phyloP scores from a whole-genome alignment of 805 yeast species.

The Candida xiaguanensis region DNA sequence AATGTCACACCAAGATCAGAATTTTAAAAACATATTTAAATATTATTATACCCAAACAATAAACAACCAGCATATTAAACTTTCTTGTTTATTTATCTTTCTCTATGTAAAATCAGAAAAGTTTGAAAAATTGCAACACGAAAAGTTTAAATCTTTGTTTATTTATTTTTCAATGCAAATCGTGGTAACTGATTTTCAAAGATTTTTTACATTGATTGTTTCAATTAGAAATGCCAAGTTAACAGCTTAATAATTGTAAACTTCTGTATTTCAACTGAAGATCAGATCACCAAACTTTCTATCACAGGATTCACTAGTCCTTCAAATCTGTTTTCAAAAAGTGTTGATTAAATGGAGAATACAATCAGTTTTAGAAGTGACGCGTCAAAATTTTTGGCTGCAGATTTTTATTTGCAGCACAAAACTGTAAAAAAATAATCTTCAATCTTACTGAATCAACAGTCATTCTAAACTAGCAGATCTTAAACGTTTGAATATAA shows the following conservation, averaged over 20 bases:
- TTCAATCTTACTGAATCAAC: too few relatives aligned
- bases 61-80: background rate
- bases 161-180: background rate
- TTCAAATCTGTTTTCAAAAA: too few relatives aligned
- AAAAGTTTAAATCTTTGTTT: background rate
- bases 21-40: constrained; percentile 11
- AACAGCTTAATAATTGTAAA: too few relatives aligned
- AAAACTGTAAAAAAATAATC: too few relatives aligned
- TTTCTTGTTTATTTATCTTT: too few relatives aligned
- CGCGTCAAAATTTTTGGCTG: constrained; percentile 3
- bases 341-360: too few relatives aligned
- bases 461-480: too few relatives aligned
- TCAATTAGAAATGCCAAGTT: background rate
- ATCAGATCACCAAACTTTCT: too few relatives aligned
- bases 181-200: background rate
- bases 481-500: too few relatives aligned
- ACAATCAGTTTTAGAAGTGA: background rate
- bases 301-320: too few relatives aligned
- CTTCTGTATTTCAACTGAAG: too few relatives aligned
- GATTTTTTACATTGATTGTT: background rate
- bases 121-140: background rate
- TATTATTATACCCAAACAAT: background rate
- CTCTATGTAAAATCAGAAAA: background rate
- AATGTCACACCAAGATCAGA: constrained; percentile 46
- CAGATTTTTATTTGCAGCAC: too few relatives aligned